phyloP scores from a whole-genome alignment of 106 monocot species.

The Dendrobium huoshanense region DNA sequence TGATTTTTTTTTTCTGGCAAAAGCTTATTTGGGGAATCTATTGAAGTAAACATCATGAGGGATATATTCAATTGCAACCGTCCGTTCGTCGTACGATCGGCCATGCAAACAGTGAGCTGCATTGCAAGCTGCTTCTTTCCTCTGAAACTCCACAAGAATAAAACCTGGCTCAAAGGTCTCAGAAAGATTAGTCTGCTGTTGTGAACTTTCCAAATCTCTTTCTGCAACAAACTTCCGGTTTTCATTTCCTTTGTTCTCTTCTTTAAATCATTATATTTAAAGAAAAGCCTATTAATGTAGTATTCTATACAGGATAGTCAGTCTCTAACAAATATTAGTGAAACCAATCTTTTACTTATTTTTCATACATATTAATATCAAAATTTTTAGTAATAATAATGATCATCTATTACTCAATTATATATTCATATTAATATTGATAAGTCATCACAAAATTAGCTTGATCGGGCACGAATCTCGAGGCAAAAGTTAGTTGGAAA shows the following conservation, averaged over 20 bases:
- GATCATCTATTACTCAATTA: no score
- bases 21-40: constrained; percentile 42
- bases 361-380: no score
- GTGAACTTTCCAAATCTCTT: neutral
- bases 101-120: constrained; percentile 80
- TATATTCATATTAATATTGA: no score
- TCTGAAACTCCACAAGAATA: constrained; percentile 79
- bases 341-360: no score
- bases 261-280: neutral
- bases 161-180: constrained; percentile 43
- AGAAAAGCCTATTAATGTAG: no score
- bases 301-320: no score
- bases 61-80: constrained; percentile 37
- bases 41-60: constrained; percentile 41
- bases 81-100: constrained; percentile 40
- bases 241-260: constrained; percentile 2
- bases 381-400: no score
- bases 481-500: no score
- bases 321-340: no score
- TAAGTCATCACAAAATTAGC: no score
- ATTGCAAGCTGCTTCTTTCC: constrained; percentile 56
- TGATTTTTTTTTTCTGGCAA: neutral
- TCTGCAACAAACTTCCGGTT: neutral
- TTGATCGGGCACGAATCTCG: no score
- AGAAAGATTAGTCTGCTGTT: neutral